Conservation (phyloP, 495 filamentous ascomycete genomes). For the Penicillium silybi region DNA sequence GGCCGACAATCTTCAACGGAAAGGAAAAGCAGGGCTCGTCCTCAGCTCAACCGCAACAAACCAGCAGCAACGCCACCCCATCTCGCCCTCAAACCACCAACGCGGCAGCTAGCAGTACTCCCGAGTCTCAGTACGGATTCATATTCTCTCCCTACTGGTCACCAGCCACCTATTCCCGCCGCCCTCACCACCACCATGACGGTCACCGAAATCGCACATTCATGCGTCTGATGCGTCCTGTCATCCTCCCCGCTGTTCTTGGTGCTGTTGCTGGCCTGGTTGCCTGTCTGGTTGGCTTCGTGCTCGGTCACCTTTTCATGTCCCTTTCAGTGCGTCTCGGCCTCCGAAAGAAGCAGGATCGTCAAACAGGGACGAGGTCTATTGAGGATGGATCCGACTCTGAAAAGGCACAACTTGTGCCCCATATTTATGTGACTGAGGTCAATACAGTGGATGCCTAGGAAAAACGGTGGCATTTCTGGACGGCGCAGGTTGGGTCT, state of each 20-base stretch:
- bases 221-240: constrained; percentile 25
- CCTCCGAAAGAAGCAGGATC: constrained; percentile 1
- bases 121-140: constrained; percentile 10
- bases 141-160: constrained; percentile 20
- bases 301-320: constrained; percentile 34
- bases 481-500: constrained; percentile 6
- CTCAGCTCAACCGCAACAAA: constrained; percentile 6
- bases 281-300: constrained; percentile 39
- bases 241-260: constrained; percentile 36
- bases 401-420: constrained; percentile 18
- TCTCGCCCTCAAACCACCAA: not conserved
- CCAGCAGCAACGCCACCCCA: not conserved
- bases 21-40: not conserved
- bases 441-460: constrained; percentile 1
- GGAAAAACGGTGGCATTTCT: constrained; percentile 1
- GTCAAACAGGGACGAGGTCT: not conserved
- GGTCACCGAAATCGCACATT: constrained; percentile 15
- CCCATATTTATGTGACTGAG: constrained; percentile 9
- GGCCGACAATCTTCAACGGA: constrained; percentile 10
- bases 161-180: constrained; percentile 4
- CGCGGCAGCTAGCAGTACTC: not conserved
- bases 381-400: constrained; percentile 16
- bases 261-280: constrained; percentile 38
- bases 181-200: constrained; percentile 9
- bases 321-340: constrained; percentile 25